Percentiles rank a stretch among this genome's conserved stretches.
Evolutionary conservation across 768 basidiomycete genomes (phyloP).

Genomic region (Mycena chlorophos): DNA sequence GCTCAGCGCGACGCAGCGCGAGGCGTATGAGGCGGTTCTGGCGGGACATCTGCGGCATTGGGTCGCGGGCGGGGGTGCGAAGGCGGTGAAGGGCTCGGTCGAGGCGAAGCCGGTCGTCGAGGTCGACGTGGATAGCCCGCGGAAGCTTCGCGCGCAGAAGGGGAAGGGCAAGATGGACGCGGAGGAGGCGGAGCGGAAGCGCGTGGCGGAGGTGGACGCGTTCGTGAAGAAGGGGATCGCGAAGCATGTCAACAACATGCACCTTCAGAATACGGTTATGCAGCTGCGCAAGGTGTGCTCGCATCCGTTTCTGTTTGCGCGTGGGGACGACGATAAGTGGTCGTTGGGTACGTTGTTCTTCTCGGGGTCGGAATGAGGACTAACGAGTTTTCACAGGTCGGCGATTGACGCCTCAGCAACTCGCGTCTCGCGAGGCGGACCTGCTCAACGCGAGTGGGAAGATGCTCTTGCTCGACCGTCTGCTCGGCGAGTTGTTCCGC

Average conservation of each 20-base stretch:
- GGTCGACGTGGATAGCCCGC: constrained; percentile 13
- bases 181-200: constrained; percentile 31
- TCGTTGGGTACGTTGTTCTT: neutral
- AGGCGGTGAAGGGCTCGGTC: constrained; percentile 34
- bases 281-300: constrained; percentile 96
- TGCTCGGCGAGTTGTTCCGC: constrained; percentile 79
- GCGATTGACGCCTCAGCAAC: constrained; percentile 4
- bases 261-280: constrained; percentile 94
- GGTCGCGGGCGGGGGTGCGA: constrained; percentile 38
- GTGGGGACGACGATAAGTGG: constrained; percentile 12
- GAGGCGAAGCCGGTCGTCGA: constrained; percentile 23
- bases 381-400: neutral
- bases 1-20: constrained; percentile 77
- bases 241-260: constrained; percentile 88
- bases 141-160: constrained; percentile 34
- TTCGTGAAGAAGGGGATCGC: constrained; percentile 63
- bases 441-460: constrained; percentile 89
- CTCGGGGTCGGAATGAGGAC: neutral
- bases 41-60: constrained; percentile 69
- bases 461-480: constrained; percentile 92
- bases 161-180: constrained; percentile 24
- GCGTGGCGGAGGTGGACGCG: constrained; percentile 50
- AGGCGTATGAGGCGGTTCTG: constrained; percentile 80
- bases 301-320: constrained; percentile 82
- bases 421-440: constrained; percentile 68